These are phyloP conservation scores for Cymbopogon citratus DNA, from an alignment of 176 grass and related monocot genomes.

Conservation along the genomic window DNA sequence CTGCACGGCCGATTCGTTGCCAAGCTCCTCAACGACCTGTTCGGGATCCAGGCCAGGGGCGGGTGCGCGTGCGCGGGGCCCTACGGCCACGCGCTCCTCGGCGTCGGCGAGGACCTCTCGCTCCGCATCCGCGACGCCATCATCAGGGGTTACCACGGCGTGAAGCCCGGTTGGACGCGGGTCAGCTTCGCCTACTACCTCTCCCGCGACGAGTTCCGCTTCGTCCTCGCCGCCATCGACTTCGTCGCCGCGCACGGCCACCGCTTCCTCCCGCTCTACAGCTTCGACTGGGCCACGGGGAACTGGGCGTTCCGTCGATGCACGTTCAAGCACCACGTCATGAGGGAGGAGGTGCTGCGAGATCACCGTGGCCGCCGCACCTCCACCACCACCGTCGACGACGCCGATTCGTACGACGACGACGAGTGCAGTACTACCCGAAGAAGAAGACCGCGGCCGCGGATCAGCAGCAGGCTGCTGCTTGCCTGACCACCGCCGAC, in stretches of 20 bases:
- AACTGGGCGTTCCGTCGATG: conserved; percentile 61
- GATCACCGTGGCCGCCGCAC: not conserved
- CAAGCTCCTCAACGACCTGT: conserved; percentile 73
- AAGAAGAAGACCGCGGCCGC: not conserved
- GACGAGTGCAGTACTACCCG: not conserved
- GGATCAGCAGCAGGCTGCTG: not conserved
- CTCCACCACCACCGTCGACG: not conserved
- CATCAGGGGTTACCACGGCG: conserved; percentile 51
- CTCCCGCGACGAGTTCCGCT: conserved; percentile 47
- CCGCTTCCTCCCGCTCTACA: conserved; percentile 70
- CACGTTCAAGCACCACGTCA: conserved; percentile 24
- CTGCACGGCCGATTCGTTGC: conserved; percentile 78
- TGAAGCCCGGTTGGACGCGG: conserved; percentile 86
- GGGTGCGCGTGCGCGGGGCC: conserved; percentile 79
- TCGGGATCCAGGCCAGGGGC: conserved; percentile 77
- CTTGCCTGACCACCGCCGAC: not conserved
- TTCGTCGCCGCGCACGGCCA: conserved; percentile 68
- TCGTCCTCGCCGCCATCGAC: conserved; percentile 59
- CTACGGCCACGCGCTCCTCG: conserved; percentile 69
- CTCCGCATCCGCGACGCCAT: conserved; percentile 58
- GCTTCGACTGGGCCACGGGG: conserved; percentile 63
- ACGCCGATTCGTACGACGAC: not conserved
- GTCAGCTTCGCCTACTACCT: conserved; percentile 83
- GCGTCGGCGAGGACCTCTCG: conserved; percentile 43
- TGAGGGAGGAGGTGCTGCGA: conserved; percentile 39